Percentiles rank a stretch among this genome's conserved stretches.
Evolutionary conservation across 1,284 basidiomycete genomes (phyloP).

Genomic region (Hymenochaete sp.): DNA sequence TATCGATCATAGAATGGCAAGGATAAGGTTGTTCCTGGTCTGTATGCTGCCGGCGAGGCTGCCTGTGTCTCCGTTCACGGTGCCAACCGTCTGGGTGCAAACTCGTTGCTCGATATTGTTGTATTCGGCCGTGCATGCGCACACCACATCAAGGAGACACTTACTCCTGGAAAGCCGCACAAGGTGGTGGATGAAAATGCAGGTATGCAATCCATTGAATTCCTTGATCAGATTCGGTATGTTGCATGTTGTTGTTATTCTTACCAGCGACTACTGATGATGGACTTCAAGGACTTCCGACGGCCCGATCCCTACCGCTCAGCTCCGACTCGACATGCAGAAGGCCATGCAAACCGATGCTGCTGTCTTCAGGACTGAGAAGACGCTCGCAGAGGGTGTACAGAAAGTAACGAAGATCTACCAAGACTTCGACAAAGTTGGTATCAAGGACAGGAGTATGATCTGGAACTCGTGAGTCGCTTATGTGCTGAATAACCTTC

Average conservation of each 20-base stretch:
- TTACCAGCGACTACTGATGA: background rate
- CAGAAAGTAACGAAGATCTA: constrained; percentile 81
- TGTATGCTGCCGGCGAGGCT: constrained; percentile 98
- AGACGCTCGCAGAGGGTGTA: constrained; percentile 88
- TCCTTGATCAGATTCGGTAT: constrained; percentile 82
- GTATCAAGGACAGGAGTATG: constrained; percentile 97
- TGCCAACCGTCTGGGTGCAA: constrained; percentile 98
- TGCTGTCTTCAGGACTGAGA: constrained; percentile 89
- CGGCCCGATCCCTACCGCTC: constrained; percentile 81
- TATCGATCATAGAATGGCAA: constrained; percentile 53
- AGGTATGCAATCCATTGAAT: constrained; percentile 80
- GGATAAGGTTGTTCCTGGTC: constrained; percentile 91
- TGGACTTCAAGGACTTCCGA: constrained; percentile 48
- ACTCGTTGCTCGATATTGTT: constrained; percentile 98
- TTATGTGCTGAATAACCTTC: background rate
- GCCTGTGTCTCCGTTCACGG: constrained; percentile 99
- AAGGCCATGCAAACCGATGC: constrained; percentile 97
- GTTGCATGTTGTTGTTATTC: constrained; percentile 9
- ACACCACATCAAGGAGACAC: constrained; percentile 92
- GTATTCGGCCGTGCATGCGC: constrained; percentile 99
- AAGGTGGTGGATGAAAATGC: constrained; percentile 84
- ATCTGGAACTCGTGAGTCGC: constrained; percentile 91
- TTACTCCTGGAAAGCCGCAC: constrained; percentile 87
- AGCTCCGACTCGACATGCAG: constrained; percentile 94
- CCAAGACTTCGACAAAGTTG: constrained; percentile 82